Evolutionary conservation across 2,329 filamentous ascomycete species (phyloP).

Genomic region (Claviceps capensis): DNA sequence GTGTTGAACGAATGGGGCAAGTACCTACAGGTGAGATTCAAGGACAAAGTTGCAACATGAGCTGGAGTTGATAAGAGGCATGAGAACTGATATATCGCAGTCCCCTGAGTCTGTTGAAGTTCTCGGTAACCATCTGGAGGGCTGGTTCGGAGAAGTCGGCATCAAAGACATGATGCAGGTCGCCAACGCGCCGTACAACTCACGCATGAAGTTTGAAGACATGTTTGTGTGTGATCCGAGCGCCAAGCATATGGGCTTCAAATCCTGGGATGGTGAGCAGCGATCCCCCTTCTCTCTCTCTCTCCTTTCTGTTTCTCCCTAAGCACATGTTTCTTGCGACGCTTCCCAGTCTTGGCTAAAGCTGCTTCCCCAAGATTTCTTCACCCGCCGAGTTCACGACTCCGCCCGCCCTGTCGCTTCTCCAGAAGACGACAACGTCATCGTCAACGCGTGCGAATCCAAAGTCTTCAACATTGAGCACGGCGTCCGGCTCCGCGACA

Average conservation of each 20-base stretch:
- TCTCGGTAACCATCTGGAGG: conserved; percentile 26
- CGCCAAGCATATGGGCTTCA: conserved; percentile 42
- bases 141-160: conserved; percentile 42
- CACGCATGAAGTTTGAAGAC: conserved; percentile 38
- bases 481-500: conserved; percentile 40
- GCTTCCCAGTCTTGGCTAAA: too few species aligned
- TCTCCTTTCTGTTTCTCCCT: neutral
- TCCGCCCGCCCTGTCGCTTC: conserved; percentile 42
- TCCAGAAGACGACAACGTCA: conserved; percentile 37
- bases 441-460: conserved; percentile 54
- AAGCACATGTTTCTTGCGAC: too few species aligned
- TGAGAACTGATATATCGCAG: conserved; percentile 9
- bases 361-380: conserved; percentile 34
- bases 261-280: conserved; percentile 47
- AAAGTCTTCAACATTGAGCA: conserved; percentile 38
- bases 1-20: conserved; percentile 44
- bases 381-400: conserved; percentile 44
- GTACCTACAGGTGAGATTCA: conserved; percentile 28
- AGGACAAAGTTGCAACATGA: neutral
- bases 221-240: conserved; percentile 46
- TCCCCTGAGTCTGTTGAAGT: conserved; percentile 41
- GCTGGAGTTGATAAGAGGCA: neutral
- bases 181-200: conserved; percentile 31
- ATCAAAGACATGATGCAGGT: conserved; percentile 34
- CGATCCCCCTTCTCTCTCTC: neutral